Conservation (phyloP, 306 rosid species). For the Inga leiocalycina region DNA sequence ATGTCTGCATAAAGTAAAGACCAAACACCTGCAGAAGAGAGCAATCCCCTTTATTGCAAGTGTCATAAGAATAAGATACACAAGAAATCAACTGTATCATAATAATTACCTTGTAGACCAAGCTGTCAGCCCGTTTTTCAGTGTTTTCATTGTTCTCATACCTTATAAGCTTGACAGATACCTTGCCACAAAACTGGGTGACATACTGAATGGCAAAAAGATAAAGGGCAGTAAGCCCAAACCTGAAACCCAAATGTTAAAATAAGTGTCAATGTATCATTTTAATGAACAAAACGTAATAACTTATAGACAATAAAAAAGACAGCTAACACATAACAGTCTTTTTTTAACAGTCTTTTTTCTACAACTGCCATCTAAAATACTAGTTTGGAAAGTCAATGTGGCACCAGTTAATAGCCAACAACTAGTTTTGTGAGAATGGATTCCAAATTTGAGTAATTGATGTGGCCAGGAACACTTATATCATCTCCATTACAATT, state of each 20-base stretch:
- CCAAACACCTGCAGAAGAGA: constrained; percentile 84
- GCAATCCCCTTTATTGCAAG: constrained; percentile 27
- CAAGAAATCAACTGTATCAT: neutral
- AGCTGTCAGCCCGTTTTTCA: constrained; percentile 91
- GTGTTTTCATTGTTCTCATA: constrained; percentile 78
- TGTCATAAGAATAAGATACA: constrained; percentile 1
- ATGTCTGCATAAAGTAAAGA: constrained; percentile 95
- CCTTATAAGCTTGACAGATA: constrained; percentile 82
- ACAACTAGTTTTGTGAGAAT: neutral
- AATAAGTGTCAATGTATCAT: constrained; percentile 9
- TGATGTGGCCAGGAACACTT: neutral
- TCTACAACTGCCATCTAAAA: constrained; percentile 13
- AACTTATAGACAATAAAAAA: neutral
- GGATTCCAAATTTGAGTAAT: neutral
- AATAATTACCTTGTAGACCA: constrained; percentile 85
- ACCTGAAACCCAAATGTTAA: constrained; percentile 53
- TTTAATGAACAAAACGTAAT: neutral
- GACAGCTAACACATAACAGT: neutral
- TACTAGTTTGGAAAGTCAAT: constrained; percentile 15
- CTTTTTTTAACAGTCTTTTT: neutral
- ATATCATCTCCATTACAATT: neutral
- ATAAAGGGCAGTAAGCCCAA: constrained; percentile 81
- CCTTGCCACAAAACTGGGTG: constrained; percentile 73
- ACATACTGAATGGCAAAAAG: constrained; percentile 82
- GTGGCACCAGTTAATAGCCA: neutral